A percentile compares a stretch with the other conserved stretches of the same genome.
Conservation (phyloP, 2,329 filamentous ascomycete genomes). For the Arthrobotrys sphaeroides region DNA sequence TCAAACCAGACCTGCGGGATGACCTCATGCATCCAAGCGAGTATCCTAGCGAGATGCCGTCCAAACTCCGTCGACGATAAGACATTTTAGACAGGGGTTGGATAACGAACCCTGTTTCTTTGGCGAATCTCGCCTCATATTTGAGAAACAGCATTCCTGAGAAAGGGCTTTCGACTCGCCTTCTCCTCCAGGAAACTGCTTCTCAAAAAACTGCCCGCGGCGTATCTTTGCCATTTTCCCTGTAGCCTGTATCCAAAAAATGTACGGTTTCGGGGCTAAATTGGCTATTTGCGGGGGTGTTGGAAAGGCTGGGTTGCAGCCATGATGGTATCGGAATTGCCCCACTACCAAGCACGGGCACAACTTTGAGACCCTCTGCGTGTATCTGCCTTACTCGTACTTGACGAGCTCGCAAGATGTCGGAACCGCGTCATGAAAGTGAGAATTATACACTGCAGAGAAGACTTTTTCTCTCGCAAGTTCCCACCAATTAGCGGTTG, state of each 20-base stretch:
- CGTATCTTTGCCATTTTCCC: neutral
- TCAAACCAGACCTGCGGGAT: conserved; percentile 29
- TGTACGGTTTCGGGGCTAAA: conserved; percentile 3
- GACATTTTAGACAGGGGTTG: conserved; percentile 13
- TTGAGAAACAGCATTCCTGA: conserved; percentile 28
- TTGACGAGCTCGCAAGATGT: conserved; percentile 19
- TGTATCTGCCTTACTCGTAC: conserved; percentile 5
- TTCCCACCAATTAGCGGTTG: conserved; percentile 20
- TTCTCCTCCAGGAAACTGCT: conserved; percentile 3
- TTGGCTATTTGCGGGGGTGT: neutral
- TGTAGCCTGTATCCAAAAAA: neutral
- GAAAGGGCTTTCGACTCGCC: neutral
- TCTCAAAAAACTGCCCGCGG: conserved; percentile 16
- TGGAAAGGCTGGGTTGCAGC: neutral
- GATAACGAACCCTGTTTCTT: conserved; percentile 7
- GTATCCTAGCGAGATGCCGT: conserved; percentile 43
- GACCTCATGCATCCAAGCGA: conserved; percentile 43
- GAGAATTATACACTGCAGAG: neutral
- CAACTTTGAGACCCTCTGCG: conserved; percentile 18
- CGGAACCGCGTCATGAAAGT: conserved; percentile 23
- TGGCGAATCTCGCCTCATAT: conserved; percentile 8
- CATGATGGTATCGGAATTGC: conserved; percentile 14
- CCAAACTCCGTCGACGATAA: conserved; percentile 45
- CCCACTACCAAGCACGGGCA: conserved; percentile 17
- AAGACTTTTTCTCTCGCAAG: neutral